Evolutionary conservation across 2,329 filamentous ascomycete species (phyloP).

Genomic region (Pseudogymnoascus sp.): DNA sequence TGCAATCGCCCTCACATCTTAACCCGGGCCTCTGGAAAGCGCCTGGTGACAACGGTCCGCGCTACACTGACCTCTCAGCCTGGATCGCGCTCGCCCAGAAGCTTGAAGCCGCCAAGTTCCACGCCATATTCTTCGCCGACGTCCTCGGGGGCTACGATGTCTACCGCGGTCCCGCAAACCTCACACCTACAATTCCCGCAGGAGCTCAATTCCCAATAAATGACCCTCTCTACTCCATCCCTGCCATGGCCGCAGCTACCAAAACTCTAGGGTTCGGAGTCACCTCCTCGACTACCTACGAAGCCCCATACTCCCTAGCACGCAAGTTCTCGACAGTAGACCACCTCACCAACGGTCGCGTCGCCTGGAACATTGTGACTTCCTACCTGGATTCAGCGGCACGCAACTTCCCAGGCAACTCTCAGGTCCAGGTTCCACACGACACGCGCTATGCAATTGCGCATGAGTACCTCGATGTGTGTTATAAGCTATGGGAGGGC

Average conservation of each 20-base stretch:
- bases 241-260: conserved; percentile 61
- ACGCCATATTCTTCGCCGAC: conserved; percentile 60
- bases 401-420: conserved; percentile 49
- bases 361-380: conserved; percentile 49
- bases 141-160: conserved; percentile 63
- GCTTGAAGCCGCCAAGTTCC: conserved; percentile 54
- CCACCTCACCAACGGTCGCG: conserved; percentile 55
- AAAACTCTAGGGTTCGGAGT: conserved; percentile 60
- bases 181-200: conserved; percentile 51
- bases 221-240: conserved; percentile 54
- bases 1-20: conserved; percentile 43
- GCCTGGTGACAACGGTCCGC: conserved; percentile 52
- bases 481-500: conserved; percentile 59
- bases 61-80: conserved; percentile 53
- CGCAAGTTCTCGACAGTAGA: conserved; percentile 56
- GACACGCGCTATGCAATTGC: conserved; percentile 54
- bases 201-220: conserved; percentile 65
- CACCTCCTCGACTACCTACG: conserved; percentile 60
- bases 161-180: conserved; percentile 52
- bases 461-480: conserved; percentile 57
- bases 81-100: conserved; percentile 54
- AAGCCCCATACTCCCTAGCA: conserved; percentile 59
- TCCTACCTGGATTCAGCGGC: conserved; percentile 61
- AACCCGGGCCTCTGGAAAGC: conserved; percentile 55
- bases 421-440: conserved; percentile 46